Percentiles rank a stretch among this genome's conserved stretches.
Conservation (phyloP, 2,329 filamentous ascomycete species). For the Beauveria caledonica region DNA sequence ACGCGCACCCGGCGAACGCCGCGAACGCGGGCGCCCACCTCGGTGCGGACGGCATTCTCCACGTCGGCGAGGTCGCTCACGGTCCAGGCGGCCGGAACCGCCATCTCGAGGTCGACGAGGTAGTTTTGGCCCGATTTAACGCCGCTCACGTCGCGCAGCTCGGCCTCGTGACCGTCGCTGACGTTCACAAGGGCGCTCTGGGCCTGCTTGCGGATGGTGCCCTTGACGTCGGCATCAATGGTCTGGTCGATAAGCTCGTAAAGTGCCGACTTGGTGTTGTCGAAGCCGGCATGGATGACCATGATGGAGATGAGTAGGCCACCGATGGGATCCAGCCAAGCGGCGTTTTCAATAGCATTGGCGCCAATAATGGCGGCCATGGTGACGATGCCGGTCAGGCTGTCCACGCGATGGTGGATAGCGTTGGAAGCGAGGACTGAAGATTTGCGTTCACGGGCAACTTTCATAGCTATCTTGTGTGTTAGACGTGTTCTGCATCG, state of each 20-base stretch:
- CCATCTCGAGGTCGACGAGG: slow-evolving; percentile 80
- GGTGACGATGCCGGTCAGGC: slow-evolving; percentile 88
- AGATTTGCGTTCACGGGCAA: slow-evolving; percentile 87
- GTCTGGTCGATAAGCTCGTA: slow-evolving; percentile 86
- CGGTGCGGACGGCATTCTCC: slow-evolving; percentile 65
- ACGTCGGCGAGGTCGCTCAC: slow-evolving; percentile 61
- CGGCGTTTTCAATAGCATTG: slow-evolving; percentile 74
- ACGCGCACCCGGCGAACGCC: slow-evolving; percentile 79
- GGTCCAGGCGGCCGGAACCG: slow-evolving; percentile 68
- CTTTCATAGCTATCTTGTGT: slow-evolving; percentile 69
- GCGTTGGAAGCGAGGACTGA: slow-evolving; percentile 94
- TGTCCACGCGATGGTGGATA: slow-evolving; percentile 93
- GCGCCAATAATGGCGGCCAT: slow-evolving; percentile 82
- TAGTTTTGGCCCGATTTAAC: slow-evolving; percentile 97
- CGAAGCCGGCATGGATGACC: slow-evolving; percentile 83
- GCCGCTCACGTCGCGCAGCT: slow-evolving; percentile 73
- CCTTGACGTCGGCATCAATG: slow-evolving; percentile 76
- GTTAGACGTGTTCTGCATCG: slow-evolving; percentile 19
- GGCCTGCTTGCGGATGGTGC: slow-evolving; percentile 59
- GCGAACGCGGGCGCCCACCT: slow-evolving; percentile 67
- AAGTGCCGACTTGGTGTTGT: slow-evolving; percentile 74
- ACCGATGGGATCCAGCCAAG: slow-evolving; percentile 91
- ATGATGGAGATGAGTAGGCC: slow-evolving; percentile 87
- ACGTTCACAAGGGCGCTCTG: slow-evolving; percentile 49
- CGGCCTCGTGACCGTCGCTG: slow-evolving; percentile 48